These are phyloP conservation scores for Chernovozyma sophiae-reginae DNA, from an alignment of 1,139 yeast genomes.

Conservation along the genomic window DNA sequence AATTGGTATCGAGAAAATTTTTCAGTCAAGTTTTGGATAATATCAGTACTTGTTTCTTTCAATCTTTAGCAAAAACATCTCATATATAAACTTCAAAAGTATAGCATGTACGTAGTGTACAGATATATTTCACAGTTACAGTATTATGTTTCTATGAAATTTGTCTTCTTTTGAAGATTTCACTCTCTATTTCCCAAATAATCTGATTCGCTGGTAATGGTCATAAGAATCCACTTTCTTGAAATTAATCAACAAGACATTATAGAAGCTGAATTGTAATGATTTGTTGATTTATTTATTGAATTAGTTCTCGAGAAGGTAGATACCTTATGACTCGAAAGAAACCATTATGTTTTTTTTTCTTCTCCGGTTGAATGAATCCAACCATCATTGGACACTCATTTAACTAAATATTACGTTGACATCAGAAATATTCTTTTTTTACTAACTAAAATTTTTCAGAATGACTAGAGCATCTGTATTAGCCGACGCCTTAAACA, in stretches of 20 bases:
- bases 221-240: not conserved
- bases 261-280: constrained; percentile 2
- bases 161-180: not conserved
- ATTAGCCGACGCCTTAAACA: constrained; percentile 97
- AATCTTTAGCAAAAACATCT: not conserved
- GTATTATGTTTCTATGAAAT: not conserved
- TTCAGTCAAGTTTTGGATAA: no score
- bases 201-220: not conserved
- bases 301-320: constrained; percentile 20
- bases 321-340: constrained; percentile 22
- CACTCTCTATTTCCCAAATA: not conserved
- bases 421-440: not conserved
- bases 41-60: no score
- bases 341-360: no score
- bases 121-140: not conserved
- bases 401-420: constrained; percentile 23
- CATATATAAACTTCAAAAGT: not conserved
- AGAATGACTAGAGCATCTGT: constrained; percentile 98
- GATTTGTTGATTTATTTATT: constrained; percentile 3
- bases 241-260: constrained; percentile 1
- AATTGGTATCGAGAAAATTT: no score
- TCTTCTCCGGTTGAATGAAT: constrained; percentile 28
- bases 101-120: not conserved
- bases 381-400: constrained; percentile 34
- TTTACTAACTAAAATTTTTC: constrained; percentile 8